Conservation (phyloP, 331 rosid species). For the Acacia concinna region DNA sequence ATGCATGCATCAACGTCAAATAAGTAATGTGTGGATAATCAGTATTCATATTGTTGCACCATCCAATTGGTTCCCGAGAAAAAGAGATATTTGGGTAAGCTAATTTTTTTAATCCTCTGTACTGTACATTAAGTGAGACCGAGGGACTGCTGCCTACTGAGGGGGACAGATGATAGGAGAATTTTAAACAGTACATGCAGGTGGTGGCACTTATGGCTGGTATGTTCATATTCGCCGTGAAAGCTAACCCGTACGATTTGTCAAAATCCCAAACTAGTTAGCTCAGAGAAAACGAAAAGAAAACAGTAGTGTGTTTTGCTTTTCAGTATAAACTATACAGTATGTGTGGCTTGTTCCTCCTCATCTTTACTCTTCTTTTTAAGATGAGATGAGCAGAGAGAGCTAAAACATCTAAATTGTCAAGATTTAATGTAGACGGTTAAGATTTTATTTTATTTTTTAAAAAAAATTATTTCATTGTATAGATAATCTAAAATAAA, state of each 20-base stretch:
- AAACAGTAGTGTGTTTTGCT: neutral
- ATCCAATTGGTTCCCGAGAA: neutral
- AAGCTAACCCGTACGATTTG: conserved; percentile 8
- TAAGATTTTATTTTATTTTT: too few species aligned
- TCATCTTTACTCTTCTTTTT: too few species aligned
- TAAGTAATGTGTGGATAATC: neutral
- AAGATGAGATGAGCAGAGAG: too few species aligned
- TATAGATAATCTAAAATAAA: too few species aligned
- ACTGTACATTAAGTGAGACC: neutral
- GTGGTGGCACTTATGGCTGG: neutral
- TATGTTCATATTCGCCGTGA: neutral
- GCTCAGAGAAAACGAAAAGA: neutral
- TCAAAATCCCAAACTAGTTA: neutral
- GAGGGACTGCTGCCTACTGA: neutral
- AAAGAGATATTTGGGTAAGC: neutral
- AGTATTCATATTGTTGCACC: neutral
- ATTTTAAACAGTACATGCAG: neutral
- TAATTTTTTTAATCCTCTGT: neutral
- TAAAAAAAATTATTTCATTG: too few species aligned
- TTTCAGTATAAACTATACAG: too few species aligned
- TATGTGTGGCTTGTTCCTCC: too few species aligned
- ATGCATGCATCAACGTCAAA: conserved; percentile 1
- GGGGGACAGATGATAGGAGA: neutral
- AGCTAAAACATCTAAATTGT: too few species aligned
- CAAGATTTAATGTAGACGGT: too few species aligned